Conservation (phyloP, 2,329 filamentous ascomycete species). For the Arthrobotrys conoides region DNA sequence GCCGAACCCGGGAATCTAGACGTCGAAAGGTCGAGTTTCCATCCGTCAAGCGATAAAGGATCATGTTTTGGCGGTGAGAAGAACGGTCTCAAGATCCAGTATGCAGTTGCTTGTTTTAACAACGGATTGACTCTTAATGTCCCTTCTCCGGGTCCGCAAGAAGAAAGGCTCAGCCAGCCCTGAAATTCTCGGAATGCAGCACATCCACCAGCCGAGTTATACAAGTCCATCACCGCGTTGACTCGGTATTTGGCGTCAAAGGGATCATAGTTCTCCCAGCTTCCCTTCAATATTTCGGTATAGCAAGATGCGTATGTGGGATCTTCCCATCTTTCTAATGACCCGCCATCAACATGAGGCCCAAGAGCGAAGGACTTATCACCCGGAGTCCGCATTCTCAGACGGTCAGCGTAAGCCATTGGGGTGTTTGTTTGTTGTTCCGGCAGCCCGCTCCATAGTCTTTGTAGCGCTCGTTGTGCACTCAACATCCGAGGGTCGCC, state of each 20-base stretch:
- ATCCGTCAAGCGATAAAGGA: conserved; percentile 67
- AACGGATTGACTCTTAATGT: conserved; percentile 87
- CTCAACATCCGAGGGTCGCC: conserved; percentile 76
- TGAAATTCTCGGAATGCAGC: conserved; percentile 90
- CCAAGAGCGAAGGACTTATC: conserved; percentile 80
- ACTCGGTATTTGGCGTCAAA: conserved; percentile 83
- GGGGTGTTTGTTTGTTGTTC: conserved; percentile 72
- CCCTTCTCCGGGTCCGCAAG: conserved; percentile 80
- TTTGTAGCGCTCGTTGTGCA: conserved; percentile 76
- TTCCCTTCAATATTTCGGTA: conserved; percentile 78
- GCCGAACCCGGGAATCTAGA: conserved; percentile 78
- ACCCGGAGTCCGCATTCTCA: conserved; percentile 80
- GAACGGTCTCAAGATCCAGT: conserved; percentile 86
- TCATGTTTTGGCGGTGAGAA: conserved; percentile 73
- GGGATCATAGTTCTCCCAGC: conserved; percentile 85
- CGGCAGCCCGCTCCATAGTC: conserved; percentile 74
- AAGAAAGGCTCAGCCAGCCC: conserved; percentile 86
- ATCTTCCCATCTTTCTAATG: conserved; percentile 81
- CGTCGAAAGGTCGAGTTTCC: conserved; percentile 68
- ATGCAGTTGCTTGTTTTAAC: conserved; percentile 80
- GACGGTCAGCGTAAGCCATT: conserved; percentile 78
- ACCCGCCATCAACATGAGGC: conserved; percentile 81
- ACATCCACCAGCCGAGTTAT: conserved; percentile 85
- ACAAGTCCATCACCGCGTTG: conserved; percentile 79
- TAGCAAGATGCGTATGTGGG: conserved; percentile 81